phyloP scores from a whole-genome alignment of 176 grass and related monocot species.

The Lolium rigidum region DNA sequence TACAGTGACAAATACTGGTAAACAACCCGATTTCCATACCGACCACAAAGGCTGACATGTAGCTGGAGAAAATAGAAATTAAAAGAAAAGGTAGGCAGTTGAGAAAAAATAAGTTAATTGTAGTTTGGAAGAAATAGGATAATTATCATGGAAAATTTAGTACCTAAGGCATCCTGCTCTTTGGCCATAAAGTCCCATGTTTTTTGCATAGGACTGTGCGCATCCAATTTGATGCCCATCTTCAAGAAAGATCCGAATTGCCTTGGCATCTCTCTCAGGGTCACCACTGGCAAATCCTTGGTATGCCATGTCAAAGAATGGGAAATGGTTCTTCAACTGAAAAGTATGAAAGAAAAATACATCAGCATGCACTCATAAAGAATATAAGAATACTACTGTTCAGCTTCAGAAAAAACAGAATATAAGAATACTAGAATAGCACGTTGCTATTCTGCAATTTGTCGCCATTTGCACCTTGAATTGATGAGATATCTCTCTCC shows the following conservation, averaged over 20 bases:
- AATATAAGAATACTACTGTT: not conserved
- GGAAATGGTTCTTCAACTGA: conserved; percentile 90
- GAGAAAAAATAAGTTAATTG: not conserved
- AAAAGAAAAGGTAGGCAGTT: not conserved
- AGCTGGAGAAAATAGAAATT: conserved; percentile 24
- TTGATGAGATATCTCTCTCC: conserved; percentile 89
- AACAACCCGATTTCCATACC: not conserved
- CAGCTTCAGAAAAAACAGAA: no score
- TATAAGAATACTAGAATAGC: not conserved
- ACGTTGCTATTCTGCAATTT: not conserved
- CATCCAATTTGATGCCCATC: conserved; percentile 94
- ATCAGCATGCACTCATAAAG: not conserved
- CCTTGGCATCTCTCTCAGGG: conserved; percentile 90
- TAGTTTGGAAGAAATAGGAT: not conserved
- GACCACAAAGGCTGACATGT: not conserved
- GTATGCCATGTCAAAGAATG: conserved; percentile 98
- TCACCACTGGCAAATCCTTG: conserved; percentile 98
- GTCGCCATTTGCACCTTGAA: conserved; percentile 64
- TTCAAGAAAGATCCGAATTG: conserved; percentile 90
- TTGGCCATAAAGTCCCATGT: conserved; percentile 97
- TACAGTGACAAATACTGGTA: not conserved
- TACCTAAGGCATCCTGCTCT: conserved; percentile 91
- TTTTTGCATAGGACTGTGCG: conserved; percentile 91
- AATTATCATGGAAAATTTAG: conserved; percentile 14
- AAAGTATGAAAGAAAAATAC: conserved; percentile 30